These are phyloP conservation scores for Spencermartinsiella europaea DNA, from an alignment of 805 yeast genomes.

Conservation along the genomic window DNA sequence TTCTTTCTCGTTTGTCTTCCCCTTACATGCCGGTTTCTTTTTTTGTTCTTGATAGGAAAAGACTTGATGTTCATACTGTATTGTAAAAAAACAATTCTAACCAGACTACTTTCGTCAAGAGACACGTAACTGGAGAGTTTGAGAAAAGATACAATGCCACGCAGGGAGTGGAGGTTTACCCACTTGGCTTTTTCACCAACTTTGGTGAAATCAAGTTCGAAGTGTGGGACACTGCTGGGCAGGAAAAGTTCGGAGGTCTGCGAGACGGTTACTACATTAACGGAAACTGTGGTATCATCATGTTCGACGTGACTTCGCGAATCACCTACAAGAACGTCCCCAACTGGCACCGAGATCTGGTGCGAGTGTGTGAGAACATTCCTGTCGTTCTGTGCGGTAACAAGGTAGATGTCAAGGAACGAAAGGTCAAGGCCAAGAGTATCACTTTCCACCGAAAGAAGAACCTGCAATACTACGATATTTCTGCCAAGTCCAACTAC, in stretches of 20 bases:
- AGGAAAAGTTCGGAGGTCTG: slow-evolving; percentile 98
- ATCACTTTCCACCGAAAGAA: slow-evolving; percentile 99
- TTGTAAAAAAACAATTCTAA: too few relatives aligned
- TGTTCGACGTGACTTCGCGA: slow-evolving; percentile 99
- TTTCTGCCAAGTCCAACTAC: slow-evolving; percentile 98
- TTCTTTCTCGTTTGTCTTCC: too few relatives aligned
- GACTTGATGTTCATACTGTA: too few relatives aligned
- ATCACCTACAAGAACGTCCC: slow-evolving; percentile 99
- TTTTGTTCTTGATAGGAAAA: too few relatives aligned
- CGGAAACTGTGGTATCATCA: slow-evolving; percentile 99
- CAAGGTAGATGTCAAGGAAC: slow-evolving; percentile 99
- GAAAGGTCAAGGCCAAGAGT: slow-evolving; percentile 99
- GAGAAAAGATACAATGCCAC: slow-evolving; percentile 99
- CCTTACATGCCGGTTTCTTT: too few relatives aligned
- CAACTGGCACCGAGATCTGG: slow-evolving; percentile 99
- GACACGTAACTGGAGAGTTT: slow-evolving; percentile 98
- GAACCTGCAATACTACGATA: slow-evolving; percentile 98
- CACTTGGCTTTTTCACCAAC: slow-evolving; percentile 96
- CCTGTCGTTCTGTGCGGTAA: slow-evolving; percentile 99
- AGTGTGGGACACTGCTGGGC: slow-evolving; percentile 99
- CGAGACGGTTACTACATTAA: slow-evolving; percentile 99
- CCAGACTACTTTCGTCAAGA: slow-evolving; percentile 95
- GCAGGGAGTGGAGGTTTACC: slow-evolving; percentile 99
- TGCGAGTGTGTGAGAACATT: slow-evolving; percentile 99
- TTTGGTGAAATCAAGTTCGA: slow-evolving; percentile 98